Evolutionary conservation across 164 flowering plant genomes (phyloP).

Genomic region (Taxillus chinensis): DNA sequence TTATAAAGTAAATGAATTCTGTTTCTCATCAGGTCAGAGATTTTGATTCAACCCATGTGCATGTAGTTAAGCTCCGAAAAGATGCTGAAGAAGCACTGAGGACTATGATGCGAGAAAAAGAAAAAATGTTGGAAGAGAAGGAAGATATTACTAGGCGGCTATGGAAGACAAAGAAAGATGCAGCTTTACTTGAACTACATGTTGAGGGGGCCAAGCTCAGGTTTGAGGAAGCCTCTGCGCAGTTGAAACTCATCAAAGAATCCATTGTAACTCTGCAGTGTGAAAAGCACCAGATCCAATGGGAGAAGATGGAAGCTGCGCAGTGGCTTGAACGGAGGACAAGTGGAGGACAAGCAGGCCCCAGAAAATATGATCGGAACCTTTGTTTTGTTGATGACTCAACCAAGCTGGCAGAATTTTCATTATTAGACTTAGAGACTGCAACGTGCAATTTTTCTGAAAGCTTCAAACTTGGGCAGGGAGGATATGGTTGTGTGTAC

Average conservation of each 20-base stretch:
- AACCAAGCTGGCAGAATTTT: constrained; percentile 43
- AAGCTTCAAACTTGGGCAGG: constrained; percentile 63
- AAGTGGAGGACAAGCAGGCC: constrained; percentile 27
- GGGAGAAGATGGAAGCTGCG: constrained; percentile 44
- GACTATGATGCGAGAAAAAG: constrained; percentile 30
- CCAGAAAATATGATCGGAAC: constrained; percentile 14
- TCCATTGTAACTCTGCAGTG: constrained; percentile 40
- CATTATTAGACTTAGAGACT: constrained; percentile 45
- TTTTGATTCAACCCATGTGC: constrained; percentile 40
- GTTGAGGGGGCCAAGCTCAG: constrained; percentile 40
- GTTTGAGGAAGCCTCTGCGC: constrained; percentile 41
- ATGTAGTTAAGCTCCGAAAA: constrained; percentile 37
- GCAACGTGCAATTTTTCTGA: constrained; percentile 82
- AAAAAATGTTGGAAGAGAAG: constrained; percentile 33
- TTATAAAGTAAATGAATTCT: not conserved
- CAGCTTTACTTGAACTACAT: constrained; percentile 43
- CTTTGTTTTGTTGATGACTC: constrained; percentile 18
- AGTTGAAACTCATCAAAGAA: constrained; percentile 40
- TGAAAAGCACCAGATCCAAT: constrained; percentile 42
- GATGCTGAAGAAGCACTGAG: constrained; percentile 50
- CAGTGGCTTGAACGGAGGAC: constrained; percentile 51
- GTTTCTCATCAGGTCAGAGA: constrained; percentile 34
- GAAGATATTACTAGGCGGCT: constrained; percentile 32
- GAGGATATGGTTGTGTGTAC: constrained; percentile 54
- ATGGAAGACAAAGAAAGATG: constrained; percentile 36